phyloP scores from a whole-genome alignment of 192 early-diverging fungal species.

The Coemansia sp. region DNA sequence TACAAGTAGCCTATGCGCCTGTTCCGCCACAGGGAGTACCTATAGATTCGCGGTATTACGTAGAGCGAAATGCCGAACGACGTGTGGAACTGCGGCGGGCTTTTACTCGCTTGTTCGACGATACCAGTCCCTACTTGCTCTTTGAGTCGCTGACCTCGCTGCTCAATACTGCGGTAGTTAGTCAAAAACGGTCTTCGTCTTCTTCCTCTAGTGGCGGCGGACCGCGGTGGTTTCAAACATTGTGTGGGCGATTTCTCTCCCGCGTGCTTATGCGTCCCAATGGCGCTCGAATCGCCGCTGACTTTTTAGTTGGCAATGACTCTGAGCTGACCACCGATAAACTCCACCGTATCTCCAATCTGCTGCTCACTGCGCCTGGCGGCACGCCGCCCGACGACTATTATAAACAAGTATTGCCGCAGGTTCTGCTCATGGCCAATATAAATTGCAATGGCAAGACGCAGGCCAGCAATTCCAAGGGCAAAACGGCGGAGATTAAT shows the following conservation, averaged over 20 bases:
- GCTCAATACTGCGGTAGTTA: slow-evolving; percentile 58
- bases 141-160: slow-evolving; percentile 71
- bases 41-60: slow-evolving; percentile 29
- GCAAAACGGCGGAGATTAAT: background rate
- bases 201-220: slow-evolving; percentile 4
- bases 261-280: slow-evolving; percentile 66
- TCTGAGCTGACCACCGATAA: slow-evolving; percentile 34
- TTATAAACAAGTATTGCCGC: slow-evolving; percentile 20
- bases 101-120: slow-evolving; percentile 47
- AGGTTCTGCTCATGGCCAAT: slow-evolving; percentile 18
- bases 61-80: slow-evolving; percentile 32
- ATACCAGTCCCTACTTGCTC: slow-evolving; percentile 58
- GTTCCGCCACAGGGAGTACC: background rate
- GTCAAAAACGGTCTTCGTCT: slow-evolving; percentile 22
- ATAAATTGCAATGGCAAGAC: background rate
- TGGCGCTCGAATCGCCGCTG: slow-evolving; percentile 66
- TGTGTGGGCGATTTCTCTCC: slow-evolving; percentile 71
- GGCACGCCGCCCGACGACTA: slow-evolving; percentile 12
- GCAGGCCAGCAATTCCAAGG: background rate
- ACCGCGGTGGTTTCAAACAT: slow-evolving; percentile 65
- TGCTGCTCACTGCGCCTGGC: slow-evolving; percentile 39
- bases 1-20: slow-evolving; percentile 73
- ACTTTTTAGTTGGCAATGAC: slow-evolving; percentile 67
- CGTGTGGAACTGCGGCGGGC: slow-evolving; percentile 29
- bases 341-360: slow-evolving; percentile 33